phyloP scores from a whole-genome alignment of 2,329 filamentous ascomycete genomes.

The Didymella exigua region DNA sequence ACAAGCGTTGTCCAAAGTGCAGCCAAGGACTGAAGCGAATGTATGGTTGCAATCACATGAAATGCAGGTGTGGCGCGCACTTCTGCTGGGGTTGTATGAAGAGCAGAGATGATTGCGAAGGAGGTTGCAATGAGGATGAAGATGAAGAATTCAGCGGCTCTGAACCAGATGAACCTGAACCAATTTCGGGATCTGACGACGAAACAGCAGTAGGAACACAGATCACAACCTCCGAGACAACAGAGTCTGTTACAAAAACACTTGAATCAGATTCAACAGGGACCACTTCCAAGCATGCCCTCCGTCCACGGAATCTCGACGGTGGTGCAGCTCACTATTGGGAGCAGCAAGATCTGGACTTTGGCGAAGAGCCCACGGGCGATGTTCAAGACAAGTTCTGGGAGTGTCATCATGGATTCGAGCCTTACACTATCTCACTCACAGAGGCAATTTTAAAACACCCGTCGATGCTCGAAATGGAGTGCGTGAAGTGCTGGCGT shows the following conservation, averaged over 20 bases:
- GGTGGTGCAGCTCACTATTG: constrained; percentile 39
- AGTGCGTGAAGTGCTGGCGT: constrained; percentile 41
- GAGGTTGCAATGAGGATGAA: constrained; percentile 24
- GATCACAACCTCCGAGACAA: neutral
- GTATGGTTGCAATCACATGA: constrained; percentile 57
- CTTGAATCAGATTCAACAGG: neutral
- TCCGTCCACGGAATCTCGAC: constrained; percentile 42
- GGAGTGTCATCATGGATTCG: constrained; percentile 36
- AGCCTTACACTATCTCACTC: constrained; percentile 22
- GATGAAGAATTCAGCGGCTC: constrained; percentile 33
- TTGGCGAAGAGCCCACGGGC: constrained; percentile 47
- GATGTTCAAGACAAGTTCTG: constrained; percentile 28
- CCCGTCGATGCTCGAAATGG: constrained; percentile 22
- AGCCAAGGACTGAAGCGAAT: constrained; percentile 55
- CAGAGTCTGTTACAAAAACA: neutral
- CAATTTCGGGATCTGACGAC: neutral
- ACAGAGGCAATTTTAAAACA: constrained; percentile 15
- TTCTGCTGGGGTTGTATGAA: constrained; percentile 56
- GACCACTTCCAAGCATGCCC: neutral
- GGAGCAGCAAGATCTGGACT: constrained; percentile 37
- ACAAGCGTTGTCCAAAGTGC: constrained; percentile 59
- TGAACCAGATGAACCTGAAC: constrained; percentile 32
- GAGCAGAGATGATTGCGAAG: constrained; percentile 42
- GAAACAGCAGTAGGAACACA: neutral
- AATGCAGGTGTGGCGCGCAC: constrained; percentile 57